Evolutionary conservation across 208 protist genomes (phyloP), one percentile per base, ranked within the genome.

Genomic region (Strigomonas culicis): DNA sequence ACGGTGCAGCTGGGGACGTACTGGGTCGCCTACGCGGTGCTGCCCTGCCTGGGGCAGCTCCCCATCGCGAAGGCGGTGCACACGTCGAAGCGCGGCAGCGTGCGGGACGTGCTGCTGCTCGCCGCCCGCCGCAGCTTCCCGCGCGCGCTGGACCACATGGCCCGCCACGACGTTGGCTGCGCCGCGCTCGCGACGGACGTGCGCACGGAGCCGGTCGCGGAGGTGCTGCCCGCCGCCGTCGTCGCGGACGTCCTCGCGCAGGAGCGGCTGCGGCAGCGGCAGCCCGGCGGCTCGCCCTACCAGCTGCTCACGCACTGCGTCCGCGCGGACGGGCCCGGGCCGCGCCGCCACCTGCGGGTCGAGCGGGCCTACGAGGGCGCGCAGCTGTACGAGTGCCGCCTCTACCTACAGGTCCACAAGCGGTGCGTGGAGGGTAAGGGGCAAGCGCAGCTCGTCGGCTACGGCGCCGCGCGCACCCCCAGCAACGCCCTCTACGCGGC

Each of bases 361-460:
- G 80, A 88, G 59, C 82, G 79, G 60, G 43, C 66, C 0, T 57
- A 78, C 70, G 43, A 52, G 46, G 13, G 71, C 76, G 4, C 70
- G 77, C 31, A 71, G 69, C 68, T 52, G 21, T 84, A 82, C 68
- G 71, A 86, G 69, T 93, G 79, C 51, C 84, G 84, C 36, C 75
- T 91, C 53, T 91, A 90, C 51, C 65, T 90, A 41, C 86, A 93
- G 69, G 61, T 49, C 36, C 72, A 77, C 51, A 72, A 71, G 32
- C 44, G 25, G 28, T 59, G 66, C 34, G 67, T 76, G 63, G 64
- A 74, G 59, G 74, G 71, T 34, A 73, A 75, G 32, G 80, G 84
- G 0, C 76, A 83, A 36, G 74, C 75, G 21, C 90, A 95, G 66
- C 63, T 95, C 13, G 76, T 93, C 11, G 89, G 90, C 34, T 89